Evolutionary conservation across 768 basidiomycete genomes (phyloP).

Genomic region (Kwoniella sp.): DNA sequence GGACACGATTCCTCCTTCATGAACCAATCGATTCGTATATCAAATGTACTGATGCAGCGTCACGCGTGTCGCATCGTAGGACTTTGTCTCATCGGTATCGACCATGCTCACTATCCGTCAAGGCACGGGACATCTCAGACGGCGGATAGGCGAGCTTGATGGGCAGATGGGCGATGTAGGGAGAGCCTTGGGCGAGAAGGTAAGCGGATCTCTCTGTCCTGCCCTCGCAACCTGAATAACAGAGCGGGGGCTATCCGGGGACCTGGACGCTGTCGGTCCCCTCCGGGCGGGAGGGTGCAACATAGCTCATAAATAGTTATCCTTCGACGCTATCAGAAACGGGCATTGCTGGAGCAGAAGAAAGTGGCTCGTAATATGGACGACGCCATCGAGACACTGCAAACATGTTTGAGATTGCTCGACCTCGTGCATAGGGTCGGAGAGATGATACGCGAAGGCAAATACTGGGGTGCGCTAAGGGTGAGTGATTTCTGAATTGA

Average conservation of each 20-base stretch:
- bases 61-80: slow-evolving; percentile 58
- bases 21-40: no score
- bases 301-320: not conserved
- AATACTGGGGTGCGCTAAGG: slow-evolving; percentile 94
- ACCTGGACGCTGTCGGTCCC: not conserved
- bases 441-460: slow-evolving; percentile 88
- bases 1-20: not conserved
- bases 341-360: slow-evolving; percentile 80
- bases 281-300: no score
- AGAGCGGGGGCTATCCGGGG: no score
- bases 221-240: no score
- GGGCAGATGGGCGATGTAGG: slow-evolving; percentile 85
- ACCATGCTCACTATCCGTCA: slow-evolving; percentile 93
- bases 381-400: slow-evolving; percentile 92
- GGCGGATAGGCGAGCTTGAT: slow-evolving; percentile 87
- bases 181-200: slow-evolving; percentile 81
- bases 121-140: slow-evolving; percentile 89
- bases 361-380: slow-evolving; percentile 93
- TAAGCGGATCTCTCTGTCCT: no score
- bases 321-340: slow-evolving; percentile 68
- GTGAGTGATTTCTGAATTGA: no score
- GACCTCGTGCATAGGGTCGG: slow-evolving; percentile 91
- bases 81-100: slow-evolving; percentile 96
- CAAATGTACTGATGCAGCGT: no score
- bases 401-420: slow-evolving; percentile 86